phyloP scores from a whole-genome alignment of 176 grass and related monocot species.

The Zoysia japonica region DNA sequence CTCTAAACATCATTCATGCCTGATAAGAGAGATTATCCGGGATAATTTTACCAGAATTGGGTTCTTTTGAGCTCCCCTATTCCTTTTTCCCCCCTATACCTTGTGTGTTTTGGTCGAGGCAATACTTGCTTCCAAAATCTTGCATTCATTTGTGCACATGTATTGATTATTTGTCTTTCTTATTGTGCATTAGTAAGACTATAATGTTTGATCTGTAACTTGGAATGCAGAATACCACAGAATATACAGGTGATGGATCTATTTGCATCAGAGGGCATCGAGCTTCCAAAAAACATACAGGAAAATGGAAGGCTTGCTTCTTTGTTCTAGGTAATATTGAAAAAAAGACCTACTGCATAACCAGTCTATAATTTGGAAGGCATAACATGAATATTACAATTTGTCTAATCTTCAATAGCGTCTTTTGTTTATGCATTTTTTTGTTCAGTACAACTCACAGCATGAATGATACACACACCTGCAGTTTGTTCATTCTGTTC shows the following conservation, averaged over 20 bases:
- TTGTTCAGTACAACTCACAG: slow-evolving; percentile 23
- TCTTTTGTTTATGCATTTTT: not conserved
- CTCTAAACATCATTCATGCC: not conserved
- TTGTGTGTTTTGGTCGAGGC: no score
- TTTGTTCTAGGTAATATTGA: slow-evolving; percentile 45
- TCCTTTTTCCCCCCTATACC: no score
- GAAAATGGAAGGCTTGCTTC: slow-evolving; percentile 61
- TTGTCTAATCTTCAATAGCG: not conserved
- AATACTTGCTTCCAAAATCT: not conserved
- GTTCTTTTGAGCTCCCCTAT: no score
- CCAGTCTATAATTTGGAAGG: slow-evolving; percentile 3
- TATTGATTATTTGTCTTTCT: not conserved
- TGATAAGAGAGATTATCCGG: not conserved
- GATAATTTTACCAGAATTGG: no score
- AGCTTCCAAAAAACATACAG: slow-evolving; percentile 51
- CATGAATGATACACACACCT: slow-evolving; percentile 6
- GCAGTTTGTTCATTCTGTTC: slow-evolving; percentile 58
- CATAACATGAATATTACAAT: slow-evolving; percentile 13
- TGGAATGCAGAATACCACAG: slow-evolving; percentile 30
- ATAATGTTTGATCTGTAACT: slow-evolving; percentile 13
- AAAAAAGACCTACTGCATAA: not conserved
- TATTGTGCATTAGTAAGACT: not conserved
- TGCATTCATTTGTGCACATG: not conserved
- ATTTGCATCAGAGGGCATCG: slow-evolving; percentile 46
- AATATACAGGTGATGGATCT: slow-evolving; percentile 66